Evolutionary conservation across 1,284 basidiomycete genomes (phyloP).

Genomic region (Trichosporon sp.): DNA sequence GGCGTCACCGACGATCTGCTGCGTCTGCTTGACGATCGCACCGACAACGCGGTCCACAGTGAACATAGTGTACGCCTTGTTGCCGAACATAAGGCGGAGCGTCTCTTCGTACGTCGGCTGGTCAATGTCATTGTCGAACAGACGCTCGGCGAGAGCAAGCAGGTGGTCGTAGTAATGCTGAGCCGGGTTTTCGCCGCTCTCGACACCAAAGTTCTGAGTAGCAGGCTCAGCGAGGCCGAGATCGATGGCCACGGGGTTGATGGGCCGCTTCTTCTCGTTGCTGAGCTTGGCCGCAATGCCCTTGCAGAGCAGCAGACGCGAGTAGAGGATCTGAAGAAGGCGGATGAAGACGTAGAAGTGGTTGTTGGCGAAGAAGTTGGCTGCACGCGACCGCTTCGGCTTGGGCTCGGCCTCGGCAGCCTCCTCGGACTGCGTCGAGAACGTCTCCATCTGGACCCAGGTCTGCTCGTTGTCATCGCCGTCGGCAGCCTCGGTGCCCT

Average conservation of each 20-base stretch:
- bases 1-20: constrained; percentile 68
- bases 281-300: constrained; percentile 55
- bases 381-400: constrained; percentile 34
- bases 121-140: constrained; percentile 90
- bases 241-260: constrained; percentile 55
- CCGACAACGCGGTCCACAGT: constrained; percentile 90
- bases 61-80: constrained; percentile 85
- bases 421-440: constrained; percentile 39
- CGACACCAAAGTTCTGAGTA: constrained; percentile 47
- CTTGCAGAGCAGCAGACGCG: constrained; percentile 77
- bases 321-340: constrained; percentile 77
- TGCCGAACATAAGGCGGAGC: constrained; percentile 93
- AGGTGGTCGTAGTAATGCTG: constrained; percentile 79
- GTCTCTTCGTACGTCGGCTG: constrained; percentile 87
- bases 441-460: constrained; percentile 17
- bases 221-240: constrained; percentile 60
- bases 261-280: constrained; percentile 44
- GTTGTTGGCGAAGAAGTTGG: constrained; percentile 82
- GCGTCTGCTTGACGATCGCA: constrained; percentile 79
- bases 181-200: constrained; percentile 51
- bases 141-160: constrained; percentile 83
- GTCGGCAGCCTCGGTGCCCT: constrained; percentile 40
- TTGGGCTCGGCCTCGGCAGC: constrained; percentile 42
- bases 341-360: constrained; percentile 86
- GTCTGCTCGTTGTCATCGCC: constrained; percentile 39